A percentile compares a stretch with the other conserved stretches of the same genome.
These are phyloP conservation scores for Boletus vermiculosoides DNA, from an alignment of 768 basidiomycete species.

Conservation along the genomic window DNA sequence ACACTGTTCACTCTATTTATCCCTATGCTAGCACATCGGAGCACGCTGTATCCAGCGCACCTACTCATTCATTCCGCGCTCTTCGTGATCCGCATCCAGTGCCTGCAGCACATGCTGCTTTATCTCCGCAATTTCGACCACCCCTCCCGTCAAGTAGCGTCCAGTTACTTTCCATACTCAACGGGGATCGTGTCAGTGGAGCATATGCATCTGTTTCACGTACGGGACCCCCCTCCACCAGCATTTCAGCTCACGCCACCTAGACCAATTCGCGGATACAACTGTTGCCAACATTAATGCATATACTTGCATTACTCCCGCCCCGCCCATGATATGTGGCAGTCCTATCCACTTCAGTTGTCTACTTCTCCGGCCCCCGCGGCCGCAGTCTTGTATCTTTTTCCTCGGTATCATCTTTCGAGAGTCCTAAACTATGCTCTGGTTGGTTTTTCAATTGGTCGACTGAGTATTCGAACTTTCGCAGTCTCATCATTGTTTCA, in stretches of 20 bases:
- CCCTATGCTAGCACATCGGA: conserved; percentile 11
- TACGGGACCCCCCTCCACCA: conserved; percentile 7
- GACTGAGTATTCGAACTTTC: conserved; percentile 27
- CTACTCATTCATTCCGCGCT: conserved; percentile 7
- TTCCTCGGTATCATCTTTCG: conserved; percentile 13
- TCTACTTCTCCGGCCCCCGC: neutral
- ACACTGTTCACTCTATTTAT: conserved; percentile 12
- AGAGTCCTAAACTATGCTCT: conserved; percentile 20
- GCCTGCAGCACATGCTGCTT: conserved; percentile 11
- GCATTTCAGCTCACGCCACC: conserved; percentile 22
- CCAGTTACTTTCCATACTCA: conserved; percentile 38
- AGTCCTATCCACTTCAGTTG: neutral
- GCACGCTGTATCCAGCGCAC: conserved; percentile 6
- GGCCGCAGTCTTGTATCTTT: conserved; percentile 19
- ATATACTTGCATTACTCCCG: conserved; percentile 21
- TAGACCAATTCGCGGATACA: conserved; percentile 17
- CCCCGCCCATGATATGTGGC: conserved; percentile 4
- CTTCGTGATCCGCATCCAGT: conserved; percentile 16
- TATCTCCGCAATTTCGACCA: conserved; percentile 15
- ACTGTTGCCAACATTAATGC: conserved; percentile 10
- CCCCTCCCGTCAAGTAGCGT: conserved; percentile 24
- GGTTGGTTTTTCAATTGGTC: conserved; percentile 22
- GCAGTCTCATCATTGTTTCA: conserved; percentile 24
- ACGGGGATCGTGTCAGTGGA: conserved; percentile 23
- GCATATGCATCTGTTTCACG: conserved; percentile 8